Evolutionary conservation across 2,329 filamentous ascomycete genomes (phyloP), one percentile per base, ranked within the genome.

Genomic region (Colletotrichum abscissum): DNA sequence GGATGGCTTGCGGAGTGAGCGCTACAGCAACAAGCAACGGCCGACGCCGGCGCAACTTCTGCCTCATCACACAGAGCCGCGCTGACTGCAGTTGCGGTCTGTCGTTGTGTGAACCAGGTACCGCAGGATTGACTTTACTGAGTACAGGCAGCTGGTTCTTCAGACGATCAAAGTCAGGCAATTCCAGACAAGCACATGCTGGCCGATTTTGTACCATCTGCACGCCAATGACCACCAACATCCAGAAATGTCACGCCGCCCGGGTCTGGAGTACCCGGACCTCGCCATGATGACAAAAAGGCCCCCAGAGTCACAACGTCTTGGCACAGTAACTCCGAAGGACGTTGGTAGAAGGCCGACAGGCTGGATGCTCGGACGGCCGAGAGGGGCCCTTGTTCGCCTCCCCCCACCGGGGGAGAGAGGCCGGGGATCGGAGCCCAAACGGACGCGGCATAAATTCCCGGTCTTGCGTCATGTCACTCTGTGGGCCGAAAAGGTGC

Each of bases 381-480:
- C 70, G 70, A 73, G 67, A 56, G 42, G 30, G 19, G 38, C 26
- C 56, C 62, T 55, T 26, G 26, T 64, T n/a, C 69, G 33, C 52
- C 42, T 28, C 52, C 49, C 42, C 49, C 52, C 49, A 69, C 67
- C 67, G 58, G 65, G 38, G 7, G 30, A 30, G 24, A 46, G 63
- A 28, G 55, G 65, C 70, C 70, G 70, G 67, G 60, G 67, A 73
- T 57, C 67, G 60, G 70, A 73, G 63, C 24, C 55, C 49, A 55
- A 65, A 59, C 60, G 67, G 70, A 70, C 70, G 67, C 70, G 67
- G 70, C 59, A 70, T 65, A 73, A 70, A 70, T 9, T 33, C 24
- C 70, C 66, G 60, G 46, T 65, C 70, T 73, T 74, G 67, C 72
- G 72, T 72, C 67, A 74, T 72, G 52, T 58, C 46, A 7, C 24